Percentiles rank a stretch among this genome's conserved stretches.
Conservation (phyloP, 108 stramenopile species). For the Epithemia pelagica region DNA sequence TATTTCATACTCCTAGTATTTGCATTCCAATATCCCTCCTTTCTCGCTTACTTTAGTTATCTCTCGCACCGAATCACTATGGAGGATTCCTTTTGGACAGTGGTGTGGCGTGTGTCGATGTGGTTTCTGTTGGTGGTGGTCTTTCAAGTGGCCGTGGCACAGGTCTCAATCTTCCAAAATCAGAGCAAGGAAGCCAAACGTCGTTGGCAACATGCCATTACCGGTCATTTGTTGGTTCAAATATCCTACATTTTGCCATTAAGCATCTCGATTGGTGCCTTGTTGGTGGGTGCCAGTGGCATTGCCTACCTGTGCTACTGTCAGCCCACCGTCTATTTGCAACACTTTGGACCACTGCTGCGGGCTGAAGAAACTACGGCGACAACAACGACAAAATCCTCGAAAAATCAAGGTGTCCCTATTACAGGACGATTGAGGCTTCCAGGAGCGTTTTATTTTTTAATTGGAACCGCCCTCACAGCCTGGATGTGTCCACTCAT, state of each 20-base stretch:
- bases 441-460: conserved; percentile 58
- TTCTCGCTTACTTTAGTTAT: no score
- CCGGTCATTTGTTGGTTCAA: conserved; percentile 44
- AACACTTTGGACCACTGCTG: conserved; percentile 36
- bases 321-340: conserved; percentile 15
- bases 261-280: conserved; percentile 13
- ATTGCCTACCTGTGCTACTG: conserved; percentile 18
- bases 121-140: conserved; percentile 17
- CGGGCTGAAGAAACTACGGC: conserved; percentile 27
- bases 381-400: no score
- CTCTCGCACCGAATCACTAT: no score
- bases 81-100: no score
- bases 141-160: conserved; percentile 29
- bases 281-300: conserved; percentile 14
- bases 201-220: conserved; percentile 47
- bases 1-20: no score
- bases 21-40: no score
- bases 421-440: conserved; percentile 1
- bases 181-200: conserved; percentile 38
- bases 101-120: background rate
- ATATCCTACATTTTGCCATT: conserved; percentile 35
- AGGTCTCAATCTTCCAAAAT: conserved; percentile 6
- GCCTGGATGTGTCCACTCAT: conserved; percentile 16
- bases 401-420: background rate
- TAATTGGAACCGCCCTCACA: conserved; percentile 36